These are phyloP conservation scores for Stachybotrys chlorohalonatus DNA, from an alignment of 2,329 filamentous ascomycete species.

Conservation along the genomic window DNA sequence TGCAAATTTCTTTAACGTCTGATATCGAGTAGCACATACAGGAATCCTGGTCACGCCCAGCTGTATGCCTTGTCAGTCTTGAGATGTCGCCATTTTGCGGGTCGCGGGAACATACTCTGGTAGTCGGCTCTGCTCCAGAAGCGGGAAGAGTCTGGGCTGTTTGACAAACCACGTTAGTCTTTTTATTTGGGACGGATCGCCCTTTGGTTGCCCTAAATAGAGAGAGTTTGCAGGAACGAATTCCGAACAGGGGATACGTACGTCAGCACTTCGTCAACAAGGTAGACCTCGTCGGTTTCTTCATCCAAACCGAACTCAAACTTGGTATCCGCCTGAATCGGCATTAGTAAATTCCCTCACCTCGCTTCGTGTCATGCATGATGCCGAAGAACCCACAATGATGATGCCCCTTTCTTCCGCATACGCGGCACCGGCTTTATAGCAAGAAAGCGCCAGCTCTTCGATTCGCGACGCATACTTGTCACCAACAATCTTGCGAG, in stretches of 20 bases:
- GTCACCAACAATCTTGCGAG: slow-evolving; percentile 21
- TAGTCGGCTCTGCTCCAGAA: slow-evolving; percentile 2
- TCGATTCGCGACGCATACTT: slow-evolving; percentile 21
- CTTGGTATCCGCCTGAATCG: slow-evolving; percentile 2
- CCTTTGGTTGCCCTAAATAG: not conserved
- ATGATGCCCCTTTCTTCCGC: slow-evolving; percentile 35
- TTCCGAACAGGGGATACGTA: not conserved
- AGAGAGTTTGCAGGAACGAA: not conserved
- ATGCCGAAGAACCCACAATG: slow-evolving; percentile 28
- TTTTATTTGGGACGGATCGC: not conserved
- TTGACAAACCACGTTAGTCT: not conserved
- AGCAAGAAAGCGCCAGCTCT: slow-evolving; percentile 20
- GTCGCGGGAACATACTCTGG: not conserved
- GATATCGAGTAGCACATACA: not conserved
- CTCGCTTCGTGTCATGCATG: not conserved
- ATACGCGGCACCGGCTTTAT: slow-evolving; percentile 46
- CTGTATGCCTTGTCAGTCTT: not conserved
- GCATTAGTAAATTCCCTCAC: not conserved
- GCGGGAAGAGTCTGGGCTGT: slow-evolving; percentile 2
- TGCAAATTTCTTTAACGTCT: not conserved
- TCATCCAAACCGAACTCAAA: slow-evolving; percentile 3
- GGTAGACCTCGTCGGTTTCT: slow-evolving; percentile 1
- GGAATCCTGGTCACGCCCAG: slow-evolving; percentile 2
- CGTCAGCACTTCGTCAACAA: slow-evolving; percentile 2
- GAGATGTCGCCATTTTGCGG: not conserved